These are phyloP conservation scores for Taxillus chinensis DNA, from an alignment of 164 flowering plant genomes.

Conservation along the genomic window DNA sequence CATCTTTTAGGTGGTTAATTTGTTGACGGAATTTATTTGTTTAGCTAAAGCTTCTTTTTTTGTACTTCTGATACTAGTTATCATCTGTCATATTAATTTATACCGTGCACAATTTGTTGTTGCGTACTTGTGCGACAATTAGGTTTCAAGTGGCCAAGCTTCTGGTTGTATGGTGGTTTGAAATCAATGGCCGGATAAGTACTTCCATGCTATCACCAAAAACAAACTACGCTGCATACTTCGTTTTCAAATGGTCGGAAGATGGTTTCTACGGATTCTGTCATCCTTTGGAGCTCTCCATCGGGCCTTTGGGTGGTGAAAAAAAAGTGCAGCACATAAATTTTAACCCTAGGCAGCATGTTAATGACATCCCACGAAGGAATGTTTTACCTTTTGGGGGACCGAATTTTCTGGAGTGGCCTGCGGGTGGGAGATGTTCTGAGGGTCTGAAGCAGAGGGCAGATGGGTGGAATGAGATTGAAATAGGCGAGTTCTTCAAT, in stretches of 20 bases:
- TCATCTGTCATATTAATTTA: not conserved
- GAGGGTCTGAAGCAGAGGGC: conserved; percentile 11
- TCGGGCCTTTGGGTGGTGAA: conserved; percentile 13
- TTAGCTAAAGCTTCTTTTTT: not conserved
- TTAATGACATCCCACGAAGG: no score
- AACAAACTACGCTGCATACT: conserved; percentile 23
- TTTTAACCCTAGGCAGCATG: conserved; percentile 1
- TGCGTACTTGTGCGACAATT: not conserved
- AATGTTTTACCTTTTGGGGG: no score
- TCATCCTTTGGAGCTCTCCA: conserved; percentile 10
- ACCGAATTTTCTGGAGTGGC: not conserved
- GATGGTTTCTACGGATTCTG: conserved; percentile 13
- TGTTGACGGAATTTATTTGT: no score
- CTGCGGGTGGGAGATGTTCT: not conserved
- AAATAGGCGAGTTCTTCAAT: conserved; percentile 27
- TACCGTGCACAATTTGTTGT: not conserved
- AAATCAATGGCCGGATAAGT: conserved; percentile 21
- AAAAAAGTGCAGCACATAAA: not conserved
- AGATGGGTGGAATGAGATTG: conserved; percentile 33
- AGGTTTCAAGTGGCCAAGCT: conserved; percentile 44
- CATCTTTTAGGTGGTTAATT: no score
- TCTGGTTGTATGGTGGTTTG: conserved; percentile 26
- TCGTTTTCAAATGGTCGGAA: conserved; percentile 18
- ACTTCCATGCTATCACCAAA: conserved; percentile 17
- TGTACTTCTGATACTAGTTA: not conserved